Evolutionary conservation across 1,284 basidiomycete species (phyloP), one percentile per base, ranked within the genome.

Genomic region (Ustilago hordei): DNA sequence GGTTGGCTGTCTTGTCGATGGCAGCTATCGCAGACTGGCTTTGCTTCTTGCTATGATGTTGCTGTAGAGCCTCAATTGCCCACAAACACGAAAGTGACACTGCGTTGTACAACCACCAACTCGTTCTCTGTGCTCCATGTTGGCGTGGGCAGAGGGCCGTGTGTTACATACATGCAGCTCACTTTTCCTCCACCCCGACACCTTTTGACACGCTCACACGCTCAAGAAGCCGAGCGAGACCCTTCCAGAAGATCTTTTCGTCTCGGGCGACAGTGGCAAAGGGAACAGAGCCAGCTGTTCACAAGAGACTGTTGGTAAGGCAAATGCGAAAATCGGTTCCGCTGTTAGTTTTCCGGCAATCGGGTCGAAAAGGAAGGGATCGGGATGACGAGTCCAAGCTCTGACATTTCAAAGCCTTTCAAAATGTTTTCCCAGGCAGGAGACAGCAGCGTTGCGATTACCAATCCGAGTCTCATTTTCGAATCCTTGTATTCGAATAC

Each of bases 371-470:
- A 64, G 67, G 61, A 55, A 69, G 34, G 62, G 62, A 64, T 69
- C 68, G 68, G 67, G 67, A 55, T 36, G 23, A 2, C 56, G 52
- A 59, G 56, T 54, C 32, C 54, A 50, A 34, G 43, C n/a, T 45
- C n/a, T 59, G 48, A 54, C 59, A 62, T 61, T 56, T 45, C 17
- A 56, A 69, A 56, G 63, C 43, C 13, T 34, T 31, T 9, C 36
- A 19, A 54, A 6, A 15, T 4, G 17, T 2, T 41, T 41, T 41
- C 39, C 31, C 28, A n/a, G 11, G 43, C 41, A 64, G 19, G 3
- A 60, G 60, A 60, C 61, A 60, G 61, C 68, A 60, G 43, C 53
- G 36, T 4, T 28, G 63, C 59, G 55, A 70, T 70, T 70, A 70
- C 63, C 39, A 70, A 70, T 70, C 63, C 57, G 38, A 39, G 34